phyloP scores from a whole-genome alignment of 148 eudicot genomes.

The Linanthus parryae region DNA sequence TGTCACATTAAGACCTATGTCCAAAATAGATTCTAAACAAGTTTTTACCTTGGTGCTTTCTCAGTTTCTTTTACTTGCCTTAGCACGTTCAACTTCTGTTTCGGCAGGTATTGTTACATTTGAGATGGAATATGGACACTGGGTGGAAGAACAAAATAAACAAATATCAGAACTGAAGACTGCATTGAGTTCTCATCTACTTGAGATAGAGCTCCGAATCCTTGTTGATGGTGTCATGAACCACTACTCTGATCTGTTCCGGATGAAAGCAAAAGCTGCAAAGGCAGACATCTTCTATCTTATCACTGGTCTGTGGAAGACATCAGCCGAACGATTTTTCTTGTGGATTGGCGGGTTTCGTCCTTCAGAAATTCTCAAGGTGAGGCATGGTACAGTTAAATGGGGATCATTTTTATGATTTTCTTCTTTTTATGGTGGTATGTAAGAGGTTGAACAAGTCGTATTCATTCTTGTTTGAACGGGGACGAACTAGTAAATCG shows the following conservation, averaged over 20 bases:
- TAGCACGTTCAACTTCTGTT: not conserved
- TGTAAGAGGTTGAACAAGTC: conserved; percentile 4
- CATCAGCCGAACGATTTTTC: conserved; percentile 82
- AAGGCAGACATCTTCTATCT: conserved; percentile 73
- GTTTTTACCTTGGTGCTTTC: not conserved
- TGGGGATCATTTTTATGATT: not conserved
- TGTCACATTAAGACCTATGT: too few species aligned
- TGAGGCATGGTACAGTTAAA: conserved; percentile 13
- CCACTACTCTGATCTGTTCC: conserved; percentile 72
- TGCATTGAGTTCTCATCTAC: conserved; percentile 42
- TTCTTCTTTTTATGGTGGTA: not conserved
- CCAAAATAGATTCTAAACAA: too few species aligned
- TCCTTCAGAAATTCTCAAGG: conserved; percentile 90
- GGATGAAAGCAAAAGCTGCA: conserved; percentile 69
- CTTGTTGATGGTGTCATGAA: conserved; percentile 63
- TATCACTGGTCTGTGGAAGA: conserved; percentile 88
- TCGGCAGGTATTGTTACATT: conserved; percentile 60
- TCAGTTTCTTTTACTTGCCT: conserved; percentile 1
- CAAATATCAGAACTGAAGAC: conserved; percentile 48
- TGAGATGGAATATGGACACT: conserved; percentile 69
- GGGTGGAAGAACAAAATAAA: conserved; percentile 80
- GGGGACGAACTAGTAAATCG: too few species aligned
- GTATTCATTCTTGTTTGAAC: too few species aligned
- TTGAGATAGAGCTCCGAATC: conserved; percentile 46
- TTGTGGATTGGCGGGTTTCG: conserved; percentile 98